Evolutionary conservation across 768 basidiomycete genomes (phyloP).

Genomic region (Naganishia onofrii): DNA sequence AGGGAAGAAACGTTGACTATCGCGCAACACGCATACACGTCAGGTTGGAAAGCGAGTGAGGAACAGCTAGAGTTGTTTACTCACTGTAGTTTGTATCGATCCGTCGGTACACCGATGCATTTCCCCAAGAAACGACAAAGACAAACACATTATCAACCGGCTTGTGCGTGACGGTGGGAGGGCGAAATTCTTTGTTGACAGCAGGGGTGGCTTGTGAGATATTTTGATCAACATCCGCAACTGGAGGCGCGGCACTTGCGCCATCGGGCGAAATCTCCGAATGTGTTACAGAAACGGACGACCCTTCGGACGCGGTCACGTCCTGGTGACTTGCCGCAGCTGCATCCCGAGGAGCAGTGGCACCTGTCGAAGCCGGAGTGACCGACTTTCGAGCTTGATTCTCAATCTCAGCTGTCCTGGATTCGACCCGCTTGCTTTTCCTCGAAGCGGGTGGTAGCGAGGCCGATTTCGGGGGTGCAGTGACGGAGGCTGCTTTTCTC

Average conservation of each 20-base stretch:
- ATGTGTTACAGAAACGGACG: neutral
- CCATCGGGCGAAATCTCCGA: neutral
- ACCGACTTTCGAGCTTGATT: neutral
- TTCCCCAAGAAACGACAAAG: neutral
- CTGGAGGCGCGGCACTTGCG: neutral
- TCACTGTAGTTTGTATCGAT: slow-evolving; percentile 10
- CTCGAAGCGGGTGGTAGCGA: neutral
- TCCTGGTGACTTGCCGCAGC: neutral
- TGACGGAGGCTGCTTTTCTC: no score
- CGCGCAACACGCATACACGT: no score
- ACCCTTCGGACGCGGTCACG: neutral
- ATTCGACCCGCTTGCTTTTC: neutral
- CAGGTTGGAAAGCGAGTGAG: no score
- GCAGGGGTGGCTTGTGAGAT: neutral
- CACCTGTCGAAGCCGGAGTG: neutral
- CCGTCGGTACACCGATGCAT: neutral
- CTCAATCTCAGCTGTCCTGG: neutral
- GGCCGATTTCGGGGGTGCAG: no score
- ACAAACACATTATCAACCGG: neutral
- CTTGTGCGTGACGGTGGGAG: neutral
- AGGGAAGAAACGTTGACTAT: slow-evolving; percentile 15
- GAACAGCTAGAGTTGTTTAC: neutral
- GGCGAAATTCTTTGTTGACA: neutral
- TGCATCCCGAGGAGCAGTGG: no score
- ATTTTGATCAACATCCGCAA: neutral